Percentiles rank a stretch among this genome's conserved stretches.
Conservation (phyloP, 306 rosid genomes). For the Castanospermum australe region DNA sequence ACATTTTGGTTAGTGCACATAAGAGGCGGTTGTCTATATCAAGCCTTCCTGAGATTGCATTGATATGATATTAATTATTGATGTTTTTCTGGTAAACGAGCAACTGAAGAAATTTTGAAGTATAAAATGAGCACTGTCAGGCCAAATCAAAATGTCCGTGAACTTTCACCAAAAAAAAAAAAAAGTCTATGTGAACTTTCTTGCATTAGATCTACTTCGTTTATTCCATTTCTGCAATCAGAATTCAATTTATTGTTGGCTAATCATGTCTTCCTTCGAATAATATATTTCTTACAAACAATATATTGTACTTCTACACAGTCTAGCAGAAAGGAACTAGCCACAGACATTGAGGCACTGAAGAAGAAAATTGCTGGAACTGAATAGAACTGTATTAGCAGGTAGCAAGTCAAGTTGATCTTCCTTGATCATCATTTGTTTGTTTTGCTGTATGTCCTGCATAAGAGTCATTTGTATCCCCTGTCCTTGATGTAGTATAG, state of each 20-base stretch:
- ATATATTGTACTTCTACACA: conserved; percentile 25
- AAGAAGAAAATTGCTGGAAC: conserved; percentile 97
- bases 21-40: background rate
- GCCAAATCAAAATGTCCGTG: background rate
- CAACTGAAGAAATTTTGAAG: background rate
- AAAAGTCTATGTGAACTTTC: background rate
- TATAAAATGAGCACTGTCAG: background rate
- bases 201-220: background rate
- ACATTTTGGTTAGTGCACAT: background rate
- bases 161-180: too few relatives aligned
- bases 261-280: background rate
- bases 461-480: conserved; percentile 61
- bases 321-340: conserved; percentile 96
- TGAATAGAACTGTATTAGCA: conserved; percentile 45
- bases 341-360: conserved; percentile 73
- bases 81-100: background rate
- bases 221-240: background rate
- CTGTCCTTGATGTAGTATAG: conserved; percentile 17
- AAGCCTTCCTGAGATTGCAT: background rate
- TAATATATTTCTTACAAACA: background rate
- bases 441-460: conserved; percentile 35
- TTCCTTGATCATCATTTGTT: conserved; percentile 37
- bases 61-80: background rate
- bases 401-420: conserved; percentile 28
- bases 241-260: background rate